Evolutionary conservation across 2,329 filamentous ascomycete genomes (phyloP).

Genomic region (Colletotrichum tanaceti): DNA sequence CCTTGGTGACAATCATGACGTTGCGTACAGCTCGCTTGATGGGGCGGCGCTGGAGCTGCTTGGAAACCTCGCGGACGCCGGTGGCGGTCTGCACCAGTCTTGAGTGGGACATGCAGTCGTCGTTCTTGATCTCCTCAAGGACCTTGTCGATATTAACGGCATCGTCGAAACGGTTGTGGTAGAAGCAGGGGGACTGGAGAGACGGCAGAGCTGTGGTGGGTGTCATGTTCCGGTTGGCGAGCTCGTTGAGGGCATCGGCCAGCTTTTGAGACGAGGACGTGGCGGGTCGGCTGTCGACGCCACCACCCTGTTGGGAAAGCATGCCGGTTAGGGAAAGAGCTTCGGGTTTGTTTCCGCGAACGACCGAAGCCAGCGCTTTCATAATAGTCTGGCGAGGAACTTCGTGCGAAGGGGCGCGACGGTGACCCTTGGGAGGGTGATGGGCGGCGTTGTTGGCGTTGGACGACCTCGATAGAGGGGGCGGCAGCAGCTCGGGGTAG

Average conservation of each 20-base stretch:
- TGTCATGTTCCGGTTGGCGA: constrained; percentile 57
- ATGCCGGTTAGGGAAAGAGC: constrained; percentile 72
- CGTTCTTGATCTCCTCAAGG: constrained; percentile 89
- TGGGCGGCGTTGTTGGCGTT: constrained; percentile 26
- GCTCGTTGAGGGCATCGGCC: constrained; percentile 68
- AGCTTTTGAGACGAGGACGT: constrained; percentile 70
- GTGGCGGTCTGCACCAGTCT: constrained; percentile 95
- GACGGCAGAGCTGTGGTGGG: constrained; percentile 69
- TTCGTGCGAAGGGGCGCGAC: constrained; percentile 69
- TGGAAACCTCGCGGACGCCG: constrained; percentile 93
- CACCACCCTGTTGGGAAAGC: constrained; percentile 59
- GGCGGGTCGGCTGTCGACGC: constrained; percentile 53
- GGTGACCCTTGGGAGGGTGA: constrained; percentile 47
- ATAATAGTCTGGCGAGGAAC: constrained; percentile 84
- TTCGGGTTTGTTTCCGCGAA: constrained; percentile 70
- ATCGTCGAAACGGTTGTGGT: constrained; percentile 96
- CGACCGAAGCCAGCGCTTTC: constrained; percentile 80
- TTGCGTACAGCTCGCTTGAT: constrained; percentile 92
- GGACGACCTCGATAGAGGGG: constrained; percentile 40
- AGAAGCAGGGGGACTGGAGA: constrained; percentile 94
- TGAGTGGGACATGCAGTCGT: constrained; percentile 93
- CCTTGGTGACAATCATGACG: constrained; percentile 99
- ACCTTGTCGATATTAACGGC: constrained; percentile 95
- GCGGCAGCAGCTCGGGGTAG: constrained; percentile 44
- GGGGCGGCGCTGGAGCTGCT: constrained; percentile 91